Evolutionary conservation across 495 filamentous ascomycete species (phyloP), one percentile per base, ranked within the genome.

Genomic region (Tricharina praecox): DNA sequence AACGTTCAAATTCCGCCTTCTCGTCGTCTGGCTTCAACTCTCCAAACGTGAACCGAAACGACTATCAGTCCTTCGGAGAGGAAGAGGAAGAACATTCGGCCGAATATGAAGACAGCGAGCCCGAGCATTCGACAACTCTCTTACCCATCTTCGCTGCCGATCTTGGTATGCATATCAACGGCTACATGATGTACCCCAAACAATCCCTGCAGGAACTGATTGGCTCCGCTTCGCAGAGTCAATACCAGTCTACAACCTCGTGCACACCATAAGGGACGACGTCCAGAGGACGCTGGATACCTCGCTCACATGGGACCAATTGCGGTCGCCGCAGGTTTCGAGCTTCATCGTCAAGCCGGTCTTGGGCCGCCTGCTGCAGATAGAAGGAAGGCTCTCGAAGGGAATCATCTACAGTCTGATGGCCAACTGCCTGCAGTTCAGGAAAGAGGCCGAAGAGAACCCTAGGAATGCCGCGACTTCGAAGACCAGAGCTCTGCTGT

Each of bases 341-440:
- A 85, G 92, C 62, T 96, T 96, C 60, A 70, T 96, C 19, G 72
- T 94, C 55, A 96, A 93, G 67, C 88, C 88, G 2, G 78, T 81
- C 28, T 47, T 57, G 0, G 49, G 48, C 40, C 44, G 33, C 9
- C 39, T 57, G 40, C 73, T 76, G 67, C 84, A 85, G 62, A 82
- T 86, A 51, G 79, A 85, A 54, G 75, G 79, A 16, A 82, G 92
- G 62, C 84, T 80, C 11, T 76, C 81, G 33, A 20, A 11, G 11
- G 88, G 80, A 9, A 90, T 84, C 1, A 60, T 94, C 26, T 96
- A 92, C 64, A 82, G 84, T 2, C 64, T 96, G 50, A 78, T 94
- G 72, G 84, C 85, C 19, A 96, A 96, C 59, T 87, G 83, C 53
- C 68, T 94, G 25, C 88, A 94, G 63, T 96, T 94, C 65, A 70